phyloP scores from a whole-genome alignment of 2,329 filamentous ascomycete genomes.

The Aspergillus jensenii region DNA sequence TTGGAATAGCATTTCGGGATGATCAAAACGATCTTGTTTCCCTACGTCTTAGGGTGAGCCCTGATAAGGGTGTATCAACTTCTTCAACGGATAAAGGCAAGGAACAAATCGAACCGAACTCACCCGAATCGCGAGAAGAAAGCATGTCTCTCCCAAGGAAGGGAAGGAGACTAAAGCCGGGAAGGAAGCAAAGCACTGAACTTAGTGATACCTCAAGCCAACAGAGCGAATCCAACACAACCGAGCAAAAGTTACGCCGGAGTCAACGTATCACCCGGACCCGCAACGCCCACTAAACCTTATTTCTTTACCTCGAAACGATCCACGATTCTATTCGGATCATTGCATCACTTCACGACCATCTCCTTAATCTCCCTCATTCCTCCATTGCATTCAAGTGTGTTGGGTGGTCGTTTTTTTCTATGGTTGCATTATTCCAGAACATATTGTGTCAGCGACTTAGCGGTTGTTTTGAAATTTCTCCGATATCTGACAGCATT shows the following conservation, averaged over 20 bases:
- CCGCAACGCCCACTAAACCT: slow-evolving; percentile 11
- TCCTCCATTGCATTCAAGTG: slow-evolving; percentile 17
- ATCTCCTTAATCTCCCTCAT: not conserved
- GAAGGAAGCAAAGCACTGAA: slow-evolving; percentile 5
- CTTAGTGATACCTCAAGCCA: slow-evolving; percentile 15
- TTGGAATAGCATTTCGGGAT: slow-evolving; percentile 40
- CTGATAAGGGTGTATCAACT: slow-evolving; percentile 21
- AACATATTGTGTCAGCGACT: slow-evolving; percentile 14
- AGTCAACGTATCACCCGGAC: slow-evolving; percentile 20
- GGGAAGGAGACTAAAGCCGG: slow-evolving; percentile 12
- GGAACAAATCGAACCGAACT: slow-evolving; percentile 10
- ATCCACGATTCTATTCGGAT: not conserved
- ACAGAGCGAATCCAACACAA: slow-evolving; percentile 13
- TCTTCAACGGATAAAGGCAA: not conserved
- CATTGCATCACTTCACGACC: not conserved
- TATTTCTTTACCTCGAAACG: not conserved
- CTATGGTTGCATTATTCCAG: slow-evolving; percentile 9
- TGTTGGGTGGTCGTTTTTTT: slow-evolving; percentile 13
- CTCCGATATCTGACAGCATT: slow-evolving; percentile 10
- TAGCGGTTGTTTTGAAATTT: slow-evolving; percentile 11
- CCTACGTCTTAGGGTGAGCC: slow-evolving; percentile 34
- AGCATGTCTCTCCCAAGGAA: not conserved
- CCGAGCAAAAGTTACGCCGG: slow-evolving; percentile 20
- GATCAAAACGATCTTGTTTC: slow-evolving; percentile 41
- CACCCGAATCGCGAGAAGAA: slow-evolving; percentile 9